Percentiles rank a stretch among this genome's conserved stretches.
phyloP scores from a whole-genome alignment of 2,329 filamentous ascomycete genomes.

The Tolypocladium cylindrosporum region DNA sequence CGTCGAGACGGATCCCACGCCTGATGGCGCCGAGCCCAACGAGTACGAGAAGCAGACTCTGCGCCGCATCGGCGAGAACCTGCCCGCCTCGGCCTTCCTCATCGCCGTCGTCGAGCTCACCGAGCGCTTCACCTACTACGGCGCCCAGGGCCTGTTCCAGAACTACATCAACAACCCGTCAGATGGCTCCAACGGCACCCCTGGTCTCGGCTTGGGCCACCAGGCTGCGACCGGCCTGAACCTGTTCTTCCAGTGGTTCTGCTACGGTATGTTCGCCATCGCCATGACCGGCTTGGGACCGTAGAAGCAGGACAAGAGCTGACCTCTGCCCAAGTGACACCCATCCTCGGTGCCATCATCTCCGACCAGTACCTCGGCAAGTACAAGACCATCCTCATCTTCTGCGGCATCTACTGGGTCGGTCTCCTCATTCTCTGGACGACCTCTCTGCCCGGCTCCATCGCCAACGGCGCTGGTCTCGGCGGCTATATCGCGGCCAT shows the following conservation, averaged over 20 bases:
- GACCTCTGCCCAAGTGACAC: constrained; percentile 19
- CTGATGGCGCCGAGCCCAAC: constrained; percentile 42
- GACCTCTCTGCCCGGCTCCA: constrained; percentile 31
- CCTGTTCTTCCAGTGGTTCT: constrained; percentile 45
- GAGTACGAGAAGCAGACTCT: constrained; percentile 38
- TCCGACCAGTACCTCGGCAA: constrained; percentile 49
- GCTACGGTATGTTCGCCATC: constrained; percentile 19
- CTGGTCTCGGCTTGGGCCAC: constrained; percentile 45
- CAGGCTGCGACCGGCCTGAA: constrained; percentile 43
- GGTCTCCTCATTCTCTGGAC: constrained; percentile 45
- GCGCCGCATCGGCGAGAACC: constrained; percentile 42
- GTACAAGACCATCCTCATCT: constrained; percentile 51
- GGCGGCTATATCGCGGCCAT: constrained; percentile 44
- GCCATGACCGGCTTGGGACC: neutral
- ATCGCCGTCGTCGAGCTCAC: constrained; percentile 45
- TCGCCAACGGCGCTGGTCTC: constrained; percentile 29
- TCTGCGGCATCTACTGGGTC: constrained; percentile 46
- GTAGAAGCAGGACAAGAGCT: neutral
- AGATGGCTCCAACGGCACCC: constrained; percentile 27
- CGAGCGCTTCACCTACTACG: constrained; percentile 51
- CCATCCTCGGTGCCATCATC: constrained; percentile 42
- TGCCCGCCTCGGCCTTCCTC: constrained; percentile 45
- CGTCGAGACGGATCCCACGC: constrained; percentile 18
- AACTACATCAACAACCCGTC: constrained; percentile 37
- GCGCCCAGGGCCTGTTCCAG: constrained; percentile 42